phyloP scores from a whole-genome alignment of 306 rosid genomes.

The Luffa aegyptiaca region DNA sequence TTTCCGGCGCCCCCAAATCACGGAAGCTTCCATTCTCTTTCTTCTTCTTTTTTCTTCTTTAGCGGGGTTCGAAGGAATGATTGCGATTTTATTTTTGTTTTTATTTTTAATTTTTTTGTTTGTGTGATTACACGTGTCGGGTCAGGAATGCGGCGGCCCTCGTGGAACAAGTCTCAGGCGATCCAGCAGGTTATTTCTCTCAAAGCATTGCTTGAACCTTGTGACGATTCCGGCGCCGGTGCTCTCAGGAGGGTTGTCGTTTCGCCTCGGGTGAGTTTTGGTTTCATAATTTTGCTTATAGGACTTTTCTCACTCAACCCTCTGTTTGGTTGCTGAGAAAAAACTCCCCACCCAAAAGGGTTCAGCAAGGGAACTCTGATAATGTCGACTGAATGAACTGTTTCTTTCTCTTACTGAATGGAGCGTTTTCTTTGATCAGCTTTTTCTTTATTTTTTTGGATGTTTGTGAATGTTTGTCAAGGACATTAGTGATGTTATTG shows the following conservation, averaged over 20 bases:
- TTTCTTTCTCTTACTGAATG: conserved; percentile 1
- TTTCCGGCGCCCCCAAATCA: conserved; percentile 39
- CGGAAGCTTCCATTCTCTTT: background rate
- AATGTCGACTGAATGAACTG: background rate
- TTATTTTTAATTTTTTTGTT: background rate
- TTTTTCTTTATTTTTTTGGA: background rate
- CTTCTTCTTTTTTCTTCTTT: too few species aligned
- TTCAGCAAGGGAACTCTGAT: background rate
- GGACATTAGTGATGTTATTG: background rate
- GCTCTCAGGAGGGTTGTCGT: conserved; percentile 32
- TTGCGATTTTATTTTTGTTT: background rate
- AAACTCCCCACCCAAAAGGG: background rate
- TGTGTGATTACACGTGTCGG: conserved; percentile 54
- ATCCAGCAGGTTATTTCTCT: conserved; percentile 97
- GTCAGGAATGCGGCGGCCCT: conserved; percentile 99
- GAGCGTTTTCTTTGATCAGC: background rate
- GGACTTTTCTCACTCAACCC: background rate
- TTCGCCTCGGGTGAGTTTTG: conserved; percentile 12
- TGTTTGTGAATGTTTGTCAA: background rate
- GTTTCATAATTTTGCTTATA: background rate
- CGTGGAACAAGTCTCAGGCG: conserved; percentile 99
- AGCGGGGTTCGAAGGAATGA: background rate
- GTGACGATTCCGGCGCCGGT: conserved; percentile 52
- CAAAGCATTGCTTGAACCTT: conserved; percentile 83
- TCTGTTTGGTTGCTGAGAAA: background rate